Conservation (phyloP, 2,329 filamentous ascomycete genomes). For the Stagonosporopsis vannaccii region DNA sequence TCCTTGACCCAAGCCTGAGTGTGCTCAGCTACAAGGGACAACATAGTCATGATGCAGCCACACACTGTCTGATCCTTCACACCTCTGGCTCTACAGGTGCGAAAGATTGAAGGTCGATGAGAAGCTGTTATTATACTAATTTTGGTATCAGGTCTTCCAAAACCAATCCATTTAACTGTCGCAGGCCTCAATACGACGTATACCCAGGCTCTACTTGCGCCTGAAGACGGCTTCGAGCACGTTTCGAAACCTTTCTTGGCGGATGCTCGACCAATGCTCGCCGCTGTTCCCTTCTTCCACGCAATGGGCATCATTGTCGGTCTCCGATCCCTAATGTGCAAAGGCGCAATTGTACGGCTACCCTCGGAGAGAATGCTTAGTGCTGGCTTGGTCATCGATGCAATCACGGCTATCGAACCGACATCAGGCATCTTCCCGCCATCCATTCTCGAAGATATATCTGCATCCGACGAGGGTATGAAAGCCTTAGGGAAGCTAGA, state of each 20-base stretch:
- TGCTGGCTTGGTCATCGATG: slow-evolving; percentile 10
- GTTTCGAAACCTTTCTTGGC: slow-evolving; percentile 3
- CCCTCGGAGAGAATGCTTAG: slow-evolving; percentile 10
- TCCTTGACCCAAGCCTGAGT: neutral
- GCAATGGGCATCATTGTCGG: slow-evolving; percentile 16
- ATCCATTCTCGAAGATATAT: slow-evolving; percentile 14
- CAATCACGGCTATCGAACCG: slow-evolving; percentile 5
- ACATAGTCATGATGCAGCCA: neutral
- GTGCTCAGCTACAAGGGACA: neutral
- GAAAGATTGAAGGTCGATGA: neutral
- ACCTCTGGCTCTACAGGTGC: slow-evolving; percentile 16
- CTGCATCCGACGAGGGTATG: slow-evolving; percentile 5
- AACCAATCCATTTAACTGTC: slow-evolving; percentile 9
- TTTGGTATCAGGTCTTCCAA: slow-evolving; percentile 3
- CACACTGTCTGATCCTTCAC: slow-evolving; percentile 5
- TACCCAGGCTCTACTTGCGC: neutral
- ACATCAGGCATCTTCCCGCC: slow-evolving; percentile 12
- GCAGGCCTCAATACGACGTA: slow-evolving; percentile 4
- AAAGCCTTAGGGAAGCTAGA: slow-evolving; percentile 7
- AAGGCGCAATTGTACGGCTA: slow-evolving; percentile 10
- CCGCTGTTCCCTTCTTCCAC: slow-evolving; percentile 17
- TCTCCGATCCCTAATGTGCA: slow-evolving; percentile 11
- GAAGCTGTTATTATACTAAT: neutral
- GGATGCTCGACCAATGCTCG: slow-evolving; percentile 10
- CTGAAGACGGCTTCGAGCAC: slow-evolving; percentile 1